Base-by-base conservation (phyloP, 371 early-diverging fungal species). In the Catenaria anguillulae region DNA sequence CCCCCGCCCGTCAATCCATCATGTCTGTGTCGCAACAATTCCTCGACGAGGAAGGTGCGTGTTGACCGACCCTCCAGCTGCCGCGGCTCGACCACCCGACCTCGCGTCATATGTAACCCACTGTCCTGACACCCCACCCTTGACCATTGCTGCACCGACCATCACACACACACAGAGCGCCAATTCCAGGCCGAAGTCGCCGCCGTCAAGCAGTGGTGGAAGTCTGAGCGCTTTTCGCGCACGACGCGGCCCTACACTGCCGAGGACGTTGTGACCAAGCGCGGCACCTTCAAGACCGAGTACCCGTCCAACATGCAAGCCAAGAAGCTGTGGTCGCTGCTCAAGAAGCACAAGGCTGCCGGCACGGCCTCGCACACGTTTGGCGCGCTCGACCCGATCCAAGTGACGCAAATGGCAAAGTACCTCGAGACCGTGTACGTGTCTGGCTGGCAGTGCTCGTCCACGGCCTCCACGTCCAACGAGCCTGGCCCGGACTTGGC, bases 401-500 rank as follows among this genome's bases (percentile, higher is more conserved):
- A 66, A 55, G 92, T 94, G 45, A 82, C 89, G 36, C 96, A 93
- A 75, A 97, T 97, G 97, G 92, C 90, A 60, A 89, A 93, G 75
- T 92, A 93, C 75, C 77, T 96, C 62, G 96, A 97, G 67, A 95
- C 97, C 34, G 88, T 96, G 67, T 97, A 97, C 73, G 96, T 97
- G 17, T 91, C 91, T 21, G 96, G 97, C 23, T 97, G 97, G 97
- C 96, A 97, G 70, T 93, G 89, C 67, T 94, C 95, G 40, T 94
- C 96, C 31, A 97, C 96, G 37, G 97, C 97, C 62, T 91, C 92
- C 55, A 81, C 90, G 66, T 85, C 89, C 70, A 95, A 97, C 79
- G 97, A 97, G 78, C 97, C 97, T 63, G 97, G 97, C 29, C 97
- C 96, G 42, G 97, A 97, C 84, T 84, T 96, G 62, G 97, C 97